Evolutionary conservation across 108 stramenopile species (phyloP).

Genomic region (Cyclostephanos tholiformis): DNA sequence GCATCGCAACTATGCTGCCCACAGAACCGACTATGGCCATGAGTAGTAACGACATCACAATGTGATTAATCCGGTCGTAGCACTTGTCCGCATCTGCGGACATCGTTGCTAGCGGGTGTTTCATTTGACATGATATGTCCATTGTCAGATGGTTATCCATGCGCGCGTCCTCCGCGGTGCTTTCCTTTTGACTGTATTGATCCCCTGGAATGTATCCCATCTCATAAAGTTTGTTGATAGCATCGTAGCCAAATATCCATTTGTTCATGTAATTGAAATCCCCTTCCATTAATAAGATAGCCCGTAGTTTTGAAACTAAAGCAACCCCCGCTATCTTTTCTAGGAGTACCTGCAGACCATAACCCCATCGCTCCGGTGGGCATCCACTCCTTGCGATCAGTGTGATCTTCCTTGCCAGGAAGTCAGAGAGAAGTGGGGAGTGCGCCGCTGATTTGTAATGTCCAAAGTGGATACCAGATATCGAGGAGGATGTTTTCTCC

Average conservation of each 20-base stretch:
- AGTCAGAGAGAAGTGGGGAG: neutral
- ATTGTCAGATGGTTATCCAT: conserved; percentile 3
- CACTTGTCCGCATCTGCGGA: conserved; percentile 8
- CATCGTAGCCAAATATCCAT: neutral
- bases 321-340: conserved; percentile 22
- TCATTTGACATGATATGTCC: neutral
- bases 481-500: neutral
- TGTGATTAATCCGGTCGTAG: conserved; percentile 10
- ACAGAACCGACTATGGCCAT: neutral
- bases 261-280: conserved; percentile 2
- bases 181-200: neutral
- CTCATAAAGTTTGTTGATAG: neutral
- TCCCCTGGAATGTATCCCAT: neutral
- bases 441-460: conserved; percentile 12
- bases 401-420: conserved; percentile 5
- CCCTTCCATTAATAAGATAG: conserved; percentile 22
- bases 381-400: neutral
- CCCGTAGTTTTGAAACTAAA: conserved; percentile 17
- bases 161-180: conserved; percentile 11
- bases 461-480: conserved; percentile 1
- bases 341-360: conserved; percentile 11
- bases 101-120: neutral
- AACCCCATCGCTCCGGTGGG: conserved; percentile 14
- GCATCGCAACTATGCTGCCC: neutral
- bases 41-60: neutral